Conservation (phyloP, 1,139 yeast genomes). For the Candida freyschussii region DNA sequence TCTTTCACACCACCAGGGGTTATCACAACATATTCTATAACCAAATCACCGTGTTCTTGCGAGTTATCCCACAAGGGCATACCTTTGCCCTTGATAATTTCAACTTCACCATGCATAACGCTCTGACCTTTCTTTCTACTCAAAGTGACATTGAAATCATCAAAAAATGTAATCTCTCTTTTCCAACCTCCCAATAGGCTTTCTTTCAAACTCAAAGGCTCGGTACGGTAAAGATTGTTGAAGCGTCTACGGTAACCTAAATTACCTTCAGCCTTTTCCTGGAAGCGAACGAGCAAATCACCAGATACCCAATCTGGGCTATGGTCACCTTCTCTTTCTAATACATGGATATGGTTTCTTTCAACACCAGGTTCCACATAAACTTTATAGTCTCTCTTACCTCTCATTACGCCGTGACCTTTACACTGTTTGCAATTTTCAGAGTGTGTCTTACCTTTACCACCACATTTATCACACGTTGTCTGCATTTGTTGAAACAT, state of each 20-base stretch:
- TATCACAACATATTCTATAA: conserved; percentile 61
- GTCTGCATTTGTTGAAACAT: conserved; percentile 84
- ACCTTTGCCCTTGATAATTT: conserved; percentile 67
- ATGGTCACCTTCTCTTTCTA: conserved; percentile 79
- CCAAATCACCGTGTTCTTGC: conserved; percentile 70
- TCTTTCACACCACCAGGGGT: conserved; percentile 36
- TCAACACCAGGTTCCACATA: conserved; percentile 68
- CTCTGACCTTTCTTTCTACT: conserved; percentile 46
- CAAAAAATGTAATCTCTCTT: conserved; percentile 62
- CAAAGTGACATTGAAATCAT: conserved; percentile 46
- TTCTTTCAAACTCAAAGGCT: conserved; percentile 66
- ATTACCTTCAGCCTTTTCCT: conserved; percentile 50
- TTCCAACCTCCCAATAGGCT: conserved; percentile 79
- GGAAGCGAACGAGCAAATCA: conserved; percentile 57
- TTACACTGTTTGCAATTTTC: conserved; percentile 63
- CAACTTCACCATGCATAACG: conserved; percentile 65
- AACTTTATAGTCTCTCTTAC: conserved; percentile 52
- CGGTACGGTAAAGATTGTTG: conserved; percentile 71
- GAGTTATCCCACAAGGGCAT: conserved; percentile 63
- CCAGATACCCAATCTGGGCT: conserved; percentile 82
- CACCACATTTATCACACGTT: conserved; percentile 74
- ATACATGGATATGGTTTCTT: conserved; percentile 52
- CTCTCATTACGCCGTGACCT: conserved; percentile 63
- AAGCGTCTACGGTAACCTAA: conserved; percentile 87
- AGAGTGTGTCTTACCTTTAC: conserved; percentile 64